Base-by-base conservation (phyloP, 306 rosid species). In the Glycine latifolia region DNA sequence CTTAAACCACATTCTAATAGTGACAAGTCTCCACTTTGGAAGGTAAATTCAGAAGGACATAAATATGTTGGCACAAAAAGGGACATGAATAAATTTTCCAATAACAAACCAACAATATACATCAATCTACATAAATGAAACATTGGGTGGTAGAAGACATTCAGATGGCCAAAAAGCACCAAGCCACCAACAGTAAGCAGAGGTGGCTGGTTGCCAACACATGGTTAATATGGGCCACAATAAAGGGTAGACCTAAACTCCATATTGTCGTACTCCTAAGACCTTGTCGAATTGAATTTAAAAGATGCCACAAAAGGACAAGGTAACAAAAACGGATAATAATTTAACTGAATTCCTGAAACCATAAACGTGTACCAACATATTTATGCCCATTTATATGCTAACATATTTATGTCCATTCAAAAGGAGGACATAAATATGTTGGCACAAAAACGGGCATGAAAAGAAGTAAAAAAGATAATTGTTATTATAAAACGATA, bases 201-300 rank as follows among this genome's bases (percentile, higher is more conserved):
- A 72, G 73, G 35, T 80, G 46, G 31, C 54, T 78, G 81, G 54
- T 9, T 66, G 62, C 75, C 44, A 39, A 39, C 31, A 78, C 5
- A 52, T 50, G 53, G 54, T 52, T 41, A 8, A 63, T 54, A 44
- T n/a, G 49, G 47, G 61, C 16, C 49, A 74, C 55, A 50, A 62
- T n/a, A 52, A 20, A 61, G 26, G 60, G 61, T 33, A 44, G 62
- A 49, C 69, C 43, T 12, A 55, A 58, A 16, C 59, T 63, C 33
- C 59, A 58, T 50, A 16, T 69, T 39, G 26, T 11, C 33, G 10
- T 69, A 20, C 14, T 69, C 72, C 61, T 14, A 49, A 84, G 66
- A 11, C 20, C 62, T 53, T 54, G 50, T 65, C 44, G 12, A 66
- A 46, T 12, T 47, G 52, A 47, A 16, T 69, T 15, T 31, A 78